Conservation (phyloP, 768 basidiomycete species). For the Pleurotus ostreatus region DNA sequence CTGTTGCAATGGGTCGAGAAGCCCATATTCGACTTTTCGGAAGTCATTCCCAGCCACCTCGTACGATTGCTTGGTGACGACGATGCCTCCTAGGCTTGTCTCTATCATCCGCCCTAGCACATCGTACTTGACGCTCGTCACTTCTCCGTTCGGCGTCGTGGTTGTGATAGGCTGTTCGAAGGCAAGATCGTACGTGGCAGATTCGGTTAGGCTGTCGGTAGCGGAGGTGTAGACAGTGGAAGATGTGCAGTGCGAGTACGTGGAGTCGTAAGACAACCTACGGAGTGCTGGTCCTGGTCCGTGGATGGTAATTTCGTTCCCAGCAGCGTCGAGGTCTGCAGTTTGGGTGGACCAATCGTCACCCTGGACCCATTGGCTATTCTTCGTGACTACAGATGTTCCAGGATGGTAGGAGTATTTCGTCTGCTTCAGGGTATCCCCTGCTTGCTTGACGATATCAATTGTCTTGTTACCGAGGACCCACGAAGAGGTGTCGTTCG, state of each 20-base stretch:
- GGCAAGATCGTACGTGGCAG: not conserved
- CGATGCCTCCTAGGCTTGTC: not conserved
- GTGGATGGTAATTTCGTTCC: not conserved
- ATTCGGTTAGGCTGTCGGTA: not conserved
- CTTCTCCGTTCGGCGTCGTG: slow-evolving; percentile 5
- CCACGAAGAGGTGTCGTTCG: not conserved
- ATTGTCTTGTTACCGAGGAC: not conserved
- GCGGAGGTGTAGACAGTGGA: not conserved
- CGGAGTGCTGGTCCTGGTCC: not conserved
- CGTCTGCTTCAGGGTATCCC: not conserved
- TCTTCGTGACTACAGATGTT: not conserved
- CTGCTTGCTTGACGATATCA: not conserved
- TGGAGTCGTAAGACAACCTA: not conserved
- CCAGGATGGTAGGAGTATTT: not conserved
- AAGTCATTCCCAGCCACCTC: not conserved
- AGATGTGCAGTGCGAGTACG: not conserved
- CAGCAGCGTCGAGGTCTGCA: not conserved
- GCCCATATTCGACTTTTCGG: not conserved
- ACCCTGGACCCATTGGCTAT: not conserved
- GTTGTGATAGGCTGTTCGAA: not conserved
- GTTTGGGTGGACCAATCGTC: not conserved
- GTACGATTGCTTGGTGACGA: not conserved
- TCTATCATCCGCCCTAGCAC: not conserved
- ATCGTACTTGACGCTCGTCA: not conserved
- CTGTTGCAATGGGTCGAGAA: not conserved